phyloP scores from a whole-genome alignment of 1,284 basidiomycete genomes.

The Phellinidium pouzarii region DNA sequence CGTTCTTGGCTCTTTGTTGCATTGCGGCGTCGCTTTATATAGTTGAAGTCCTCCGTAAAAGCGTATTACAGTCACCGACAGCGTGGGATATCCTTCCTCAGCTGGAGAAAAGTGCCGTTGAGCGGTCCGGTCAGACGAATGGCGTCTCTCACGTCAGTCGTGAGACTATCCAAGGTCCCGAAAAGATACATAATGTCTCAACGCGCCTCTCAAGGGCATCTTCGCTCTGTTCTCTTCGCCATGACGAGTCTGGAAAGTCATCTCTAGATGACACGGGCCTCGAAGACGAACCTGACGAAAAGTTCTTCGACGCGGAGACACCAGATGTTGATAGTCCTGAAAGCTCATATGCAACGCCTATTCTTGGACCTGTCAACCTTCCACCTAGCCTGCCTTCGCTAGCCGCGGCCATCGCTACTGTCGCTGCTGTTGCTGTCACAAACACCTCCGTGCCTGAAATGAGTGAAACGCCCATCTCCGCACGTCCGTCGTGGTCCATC shows the following conservation, averaged over 20 bases:
- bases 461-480: conserved; percentile 27
- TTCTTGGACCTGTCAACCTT: conserved; percentile 24
- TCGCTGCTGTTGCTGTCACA: conserved; percentile 25
- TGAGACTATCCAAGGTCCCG: conserved; percentile 1
- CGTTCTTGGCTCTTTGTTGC: conserved; percentile 32
- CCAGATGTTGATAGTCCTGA: conserved; percentile 21
- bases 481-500: conserved; percentile 35
- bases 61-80: conserved; percentile 27
- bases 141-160: conserved; percentile 3
- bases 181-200: conserved; percentile 14
- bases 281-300: conserved; percentile 26
- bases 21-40: conserved; percentile 32
- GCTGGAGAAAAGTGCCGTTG: conserved; percentile 26
- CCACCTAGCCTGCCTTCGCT: conserved; percentile 26
- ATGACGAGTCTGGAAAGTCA: conserved; percentile 12
- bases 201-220: background rate
- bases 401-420: conserved; percentile 22
- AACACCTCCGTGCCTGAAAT: conserved; percentile 27
- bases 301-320: conserved; percentile 33
- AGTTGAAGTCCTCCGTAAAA: conserved; percentile 27
- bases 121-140: background rate
- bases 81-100: conserved; percentile 32
- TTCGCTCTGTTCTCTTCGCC: background rate
- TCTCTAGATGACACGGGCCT: conserved; percentile 13
- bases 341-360: conserved; percentile 19